Conservation (phyloP, 208 protist genomes). For the Leishmania martiniquensis region DNA sequence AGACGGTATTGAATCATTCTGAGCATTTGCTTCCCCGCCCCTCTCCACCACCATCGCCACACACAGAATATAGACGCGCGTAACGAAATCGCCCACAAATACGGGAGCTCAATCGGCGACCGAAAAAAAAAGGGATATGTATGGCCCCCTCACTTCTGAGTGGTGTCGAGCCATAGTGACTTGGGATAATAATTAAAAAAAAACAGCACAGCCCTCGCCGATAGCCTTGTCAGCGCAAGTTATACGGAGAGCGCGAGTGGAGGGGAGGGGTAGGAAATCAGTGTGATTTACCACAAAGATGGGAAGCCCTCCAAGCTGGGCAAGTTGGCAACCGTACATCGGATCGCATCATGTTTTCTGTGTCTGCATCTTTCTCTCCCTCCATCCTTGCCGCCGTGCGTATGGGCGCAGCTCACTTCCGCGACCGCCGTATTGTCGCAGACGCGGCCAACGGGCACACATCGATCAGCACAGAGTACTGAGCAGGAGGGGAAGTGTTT, state of each 20-base stretch:
- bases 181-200: too few species aligned
- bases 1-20: too few species aligned
- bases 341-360: background rate
- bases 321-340: background rate
- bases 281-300: background rate
- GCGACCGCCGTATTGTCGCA: background rate
- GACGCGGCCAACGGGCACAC: background rate
- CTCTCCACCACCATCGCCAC: background rate
- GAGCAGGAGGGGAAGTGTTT: background rate
- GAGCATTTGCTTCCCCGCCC: background rate
- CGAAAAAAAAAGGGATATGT: too few species aligned
- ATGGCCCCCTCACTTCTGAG: background rate
- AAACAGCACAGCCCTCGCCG: background rate
- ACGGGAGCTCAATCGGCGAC: too few species aligned
- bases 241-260: background rate
- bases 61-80: too few species aligned
- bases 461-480: background rate
- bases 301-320: background rate
- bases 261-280: background rate
- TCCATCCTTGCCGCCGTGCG: background rate
- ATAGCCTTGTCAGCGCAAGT: background rate
- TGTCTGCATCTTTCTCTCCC: background rate
- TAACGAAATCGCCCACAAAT: too few species aligned
- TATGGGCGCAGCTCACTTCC: background rate
- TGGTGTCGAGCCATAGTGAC: background rate